phyloP scores from a whole-genome alignment of 495 filamentous ascomycete genomes.

The Pseudoneurospora amorphoporcata region DNA sequence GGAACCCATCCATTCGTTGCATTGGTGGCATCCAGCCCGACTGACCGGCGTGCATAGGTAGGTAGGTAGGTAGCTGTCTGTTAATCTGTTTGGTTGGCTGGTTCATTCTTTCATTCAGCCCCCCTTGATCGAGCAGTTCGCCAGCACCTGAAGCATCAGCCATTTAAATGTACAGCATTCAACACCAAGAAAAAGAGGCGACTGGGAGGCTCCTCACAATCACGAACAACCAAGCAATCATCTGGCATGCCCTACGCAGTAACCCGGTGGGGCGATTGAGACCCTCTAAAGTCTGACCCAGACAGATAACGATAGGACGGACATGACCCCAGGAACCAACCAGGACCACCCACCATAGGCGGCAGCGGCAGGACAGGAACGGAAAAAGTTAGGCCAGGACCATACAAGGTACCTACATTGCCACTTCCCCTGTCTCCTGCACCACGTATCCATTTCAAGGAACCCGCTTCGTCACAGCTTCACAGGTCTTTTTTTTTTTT shows the following conservation, averaged over 20 bases:
- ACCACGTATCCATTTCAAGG: slow-evolving; percentile 1
- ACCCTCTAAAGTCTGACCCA: not conserved
- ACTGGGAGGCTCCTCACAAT: not conserved
- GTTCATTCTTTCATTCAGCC: not conserved
- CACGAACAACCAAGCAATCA: not conserved
- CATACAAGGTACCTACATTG: slow-evolving; percentile 1
- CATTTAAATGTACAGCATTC: not conserved
- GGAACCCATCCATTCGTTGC: slow-evolving; percentile 4
- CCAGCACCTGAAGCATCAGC: slow-evolving; percentile 13
- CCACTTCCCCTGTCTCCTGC: slow-evolving; percentile 18
- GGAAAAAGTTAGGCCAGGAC: not conserved
- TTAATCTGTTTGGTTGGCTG: slow-evolving; percentile 11
- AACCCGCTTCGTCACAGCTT: slow-evolving; percentile 4
- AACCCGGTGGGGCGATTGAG: slow-evolving; percentile 1
- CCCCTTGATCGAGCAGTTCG: slow-evolving; percentile 12
- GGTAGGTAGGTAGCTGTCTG: not conserved
- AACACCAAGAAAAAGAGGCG: not conserved
- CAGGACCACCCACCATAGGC: not conserved
- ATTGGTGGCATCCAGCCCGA: slow-evolving; percentile 15
- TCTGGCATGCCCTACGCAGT: not conserved
- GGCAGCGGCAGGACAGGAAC: not conserved
- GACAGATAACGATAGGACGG: not conserved
- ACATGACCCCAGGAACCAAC: not conserved
- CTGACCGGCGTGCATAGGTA: slow-evolving; percentile 1
- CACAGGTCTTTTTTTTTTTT: slow-evolving; percentile 1